These are phyloP conservation scores for Diaporthe longicolla DNA, from an alignment of 2,329 filamentous ascomycete genomes.

Conservation along the genomic window DNA sequence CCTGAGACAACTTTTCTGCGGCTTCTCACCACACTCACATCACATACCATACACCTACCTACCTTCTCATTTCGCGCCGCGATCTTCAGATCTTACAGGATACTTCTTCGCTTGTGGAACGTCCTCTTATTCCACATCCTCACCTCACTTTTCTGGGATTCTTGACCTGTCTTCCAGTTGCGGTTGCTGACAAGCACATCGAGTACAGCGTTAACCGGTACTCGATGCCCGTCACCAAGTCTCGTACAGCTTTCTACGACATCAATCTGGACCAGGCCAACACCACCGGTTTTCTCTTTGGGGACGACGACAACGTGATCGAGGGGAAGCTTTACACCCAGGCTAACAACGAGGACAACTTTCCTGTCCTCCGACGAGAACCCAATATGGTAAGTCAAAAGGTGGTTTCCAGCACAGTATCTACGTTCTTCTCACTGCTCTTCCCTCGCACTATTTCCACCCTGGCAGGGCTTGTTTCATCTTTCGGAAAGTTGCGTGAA, in stretches of 20 bases:
- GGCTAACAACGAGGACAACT: conserved; percentile 84
- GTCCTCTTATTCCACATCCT: neutral
- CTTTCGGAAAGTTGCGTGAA: conserved; percentile 64
- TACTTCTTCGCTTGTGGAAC: neutral
- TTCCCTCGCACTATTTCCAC: conserved; percentile 11
- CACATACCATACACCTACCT: neutral
- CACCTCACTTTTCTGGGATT: neutral
- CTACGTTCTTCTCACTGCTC: neutral
- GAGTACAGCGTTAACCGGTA: conserved; percentile 82
- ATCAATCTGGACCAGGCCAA: conserved; percentile 83
- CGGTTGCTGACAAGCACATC: conserved; percentile 30
- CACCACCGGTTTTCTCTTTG: conserved; percentile 88
- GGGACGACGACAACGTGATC: conserved; percentile 77
- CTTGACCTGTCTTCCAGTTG: neutral
- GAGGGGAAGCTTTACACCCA: conserved; percentile 79
- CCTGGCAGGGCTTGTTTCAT: conserved; percentile 41
- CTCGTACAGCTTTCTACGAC: conserved; percentile 76
- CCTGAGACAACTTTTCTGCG: neutral
- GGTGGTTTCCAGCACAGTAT: neutral
- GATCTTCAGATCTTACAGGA: neutral
- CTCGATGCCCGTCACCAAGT: conserved; percentile 89
- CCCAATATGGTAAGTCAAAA: conserved; percentile 60
- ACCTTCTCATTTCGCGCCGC: neutral
- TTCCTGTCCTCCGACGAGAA: conserved; percentile 83
- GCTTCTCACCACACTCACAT: neutral